phyloP scores from a whole-genome alignment of 305 asterid genomes.

The Fraxinus angustifolia region DNA sequence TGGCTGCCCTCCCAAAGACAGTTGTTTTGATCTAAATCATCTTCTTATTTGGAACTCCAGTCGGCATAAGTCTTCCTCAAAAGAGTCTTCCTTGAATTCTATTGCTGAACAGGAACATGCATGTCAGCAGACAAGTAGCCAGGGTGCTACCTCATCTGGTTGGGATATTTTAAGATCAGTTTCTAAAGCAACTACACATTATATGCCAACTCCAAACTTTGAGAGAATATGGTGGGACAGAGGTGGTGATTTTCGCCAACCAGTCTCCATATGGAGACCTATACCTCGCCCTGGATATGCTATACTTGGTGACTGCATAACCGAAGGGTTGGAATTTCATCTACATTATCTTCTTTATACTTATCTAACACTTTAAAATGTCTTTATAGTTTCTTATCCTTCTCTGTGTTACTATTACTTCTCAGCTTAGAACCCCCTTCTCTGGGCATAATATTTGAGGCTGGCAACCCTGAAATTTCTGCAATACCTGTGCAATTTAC shows the following conservation, averaged over 20 bases:
- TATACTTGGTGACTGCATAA: constrained; percentile 86
- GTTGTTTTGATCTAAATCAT: constrained; percentile 81
- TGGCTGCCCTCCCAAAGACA: constrained; percentile 52
- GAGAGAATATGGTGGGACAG: constrained; percentile 99
- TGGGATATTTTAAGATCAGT: constrained; percentile 92
- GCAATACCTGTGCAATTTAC: constrained; percentile 84
- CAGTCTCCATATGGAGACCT: constrained; percentile 99
- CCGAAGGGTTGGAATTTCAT: constrained; percentile 71
- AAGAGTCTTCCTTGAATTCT: constrained; percentile 49
- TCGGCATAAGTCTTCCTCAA: constrained; percentile 56
- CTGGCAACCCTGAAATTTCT: constrained; percentile 74
- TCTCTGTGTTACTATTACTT: constrained; percentile 23
- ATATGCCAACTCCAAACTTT: constrained; percentile 84
- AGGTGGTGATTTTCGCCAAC: constrained; percentile 86
- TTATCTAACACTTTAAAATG: constrained; percentile 17
- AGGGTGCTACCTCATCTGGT: constrained; percentile 66
- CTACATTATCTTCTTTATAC: constrained; percentile 3
- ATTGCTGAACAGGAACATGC: constrained; percentile 36
- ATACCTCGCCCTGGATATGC: constrained; percentile 79
- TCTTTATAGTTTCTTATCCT: constrained; percentile 24
- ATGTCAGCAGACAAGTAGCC: constrained; percentile 45
- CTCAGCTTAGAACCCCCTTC: constrained; percentile 97
- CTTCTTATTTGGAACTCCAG: constrained; percentile 74
- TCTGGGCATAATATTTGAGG: constrained; percentile 80
- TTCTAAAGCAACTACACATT: constrained; percentile 63